Base-by-base conservation (phyloP, 2,329 filamentous ascomycete genomes). In the Clathrospora elynae region DNA sequence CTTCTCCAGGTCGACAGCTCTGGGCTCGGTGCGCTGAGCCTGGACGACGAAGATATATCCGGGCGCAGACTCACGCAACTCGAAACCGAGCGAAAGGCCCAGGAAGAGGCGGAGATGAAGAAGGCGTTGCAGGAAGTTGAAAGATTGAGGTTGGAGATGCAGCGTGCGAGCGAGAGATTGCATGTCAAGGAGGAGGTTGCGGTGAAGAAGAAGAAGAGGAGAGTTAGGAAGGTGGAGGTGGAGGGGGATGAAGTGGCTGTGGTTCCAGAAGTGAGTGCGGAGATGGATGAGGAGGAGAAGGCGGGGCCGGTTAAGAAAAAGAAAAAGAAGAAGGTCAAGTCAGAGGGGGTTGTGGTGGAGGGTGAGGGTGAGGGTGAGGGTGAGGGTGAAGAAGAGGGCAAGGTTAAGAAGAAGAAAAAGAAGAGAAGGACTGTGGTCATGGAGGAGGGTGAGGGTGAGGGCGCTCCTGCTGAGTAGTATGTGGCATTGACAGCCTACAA, bases 71-170 rank as follows among this genome's bases (percentile, higher is more conserved):
- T 67, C 19, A 65, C 61, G 3, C 60, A 68, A 32, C 74, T 80
- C 33, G 82, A 87, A 43, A 78, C 83, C 35, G 87, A 90, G 61
- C 77, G 78, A 37, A 81, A 85, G 52, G 81, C 86, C 64, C 82
- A 81, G 11, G 90, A 95, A 62, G 90, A 96, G 47, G 84, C 82
- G 1, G 91, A 96, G 71, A 95, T 96, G 89, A 84, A 83, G 30
- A 84, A 83, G 61, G 93, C 92, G 6, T 84, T 96, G 77, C 85
- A 86, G 67, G 88, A 96, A 68, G 88, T 99, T 3, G 92, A 97
- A 73, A 79, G 85, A 36, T 74, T 95, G 46, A 79, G 93, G 37
- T 75, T 96, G 42, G 89, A 96, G 71, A 96, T 97, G 90, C 88
- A 91, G 71, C 76, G 87, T 42, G 85, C 84, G 24, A 88, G 86